These are phyloP conservation scores for Ophiocytium majus DNA, from an alignment of 352 stramenopile genomes.

Conservation along the genomic window DNA sequence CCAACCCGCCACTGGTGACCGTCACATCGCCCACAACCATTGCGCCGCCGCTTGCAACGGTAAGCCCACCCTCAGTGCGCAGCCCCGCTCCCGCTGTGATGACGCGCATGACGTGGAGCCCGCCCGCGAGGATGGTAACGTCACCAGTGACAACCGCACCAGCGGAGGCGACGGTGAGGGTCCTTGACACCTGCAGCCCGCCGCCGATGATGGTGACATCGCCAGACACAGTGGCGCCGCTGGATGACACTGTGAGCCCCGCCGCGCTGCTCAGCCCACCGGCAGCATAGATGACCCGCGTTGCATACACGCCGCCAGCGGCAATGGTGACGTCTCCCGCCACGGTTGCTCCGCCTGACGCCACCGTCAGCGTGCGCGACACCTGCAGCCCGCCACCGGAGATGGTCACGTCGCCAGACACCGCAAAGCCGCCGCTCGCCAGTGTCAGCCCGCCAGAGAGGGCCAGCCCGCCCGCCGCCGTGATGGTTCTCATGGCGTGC, in stretches of 20 bases:
- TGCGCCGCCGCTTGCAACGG: too few species aligned
- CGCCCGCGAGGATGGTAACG: neutral
- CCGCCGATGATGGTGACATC: constrained; percentile 17
- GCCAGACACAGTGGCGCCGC: neutral
- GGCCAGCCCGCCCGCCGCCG: neutral
- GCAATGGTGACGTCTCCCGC: neutral
- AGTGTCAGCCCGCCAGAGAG: neutral
- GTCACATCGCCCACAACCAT: too few species aligned
- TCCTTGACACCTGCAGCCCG: neutral
- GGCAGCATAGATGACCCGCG: neutral
- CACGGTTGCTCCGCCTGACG: neutral
- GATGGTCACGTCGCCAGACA: neutral
- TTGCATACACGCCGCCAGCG: neutral
- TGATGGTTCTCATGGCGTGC: neutral
- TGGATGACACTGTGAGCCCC: neutral
- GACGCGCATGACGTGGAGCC: neutral
- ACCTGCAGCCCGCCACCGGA: neutral
- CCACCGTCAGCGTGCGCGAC: neutral
- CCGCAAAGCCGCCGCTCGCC: neutral
- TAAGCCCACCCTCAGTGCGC: too few species aligned
- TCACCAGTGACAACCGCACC: neutral
- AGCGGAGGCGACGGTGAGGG: neutral
- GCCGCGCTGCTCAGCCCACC: neutral
- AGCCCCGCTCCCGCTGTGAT: too few species aligned
- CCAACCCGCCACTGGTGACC: too few species aligned